Conservation (phyloP, 345 rosid genomes). For the Fremontodendron californicum region DNA sequence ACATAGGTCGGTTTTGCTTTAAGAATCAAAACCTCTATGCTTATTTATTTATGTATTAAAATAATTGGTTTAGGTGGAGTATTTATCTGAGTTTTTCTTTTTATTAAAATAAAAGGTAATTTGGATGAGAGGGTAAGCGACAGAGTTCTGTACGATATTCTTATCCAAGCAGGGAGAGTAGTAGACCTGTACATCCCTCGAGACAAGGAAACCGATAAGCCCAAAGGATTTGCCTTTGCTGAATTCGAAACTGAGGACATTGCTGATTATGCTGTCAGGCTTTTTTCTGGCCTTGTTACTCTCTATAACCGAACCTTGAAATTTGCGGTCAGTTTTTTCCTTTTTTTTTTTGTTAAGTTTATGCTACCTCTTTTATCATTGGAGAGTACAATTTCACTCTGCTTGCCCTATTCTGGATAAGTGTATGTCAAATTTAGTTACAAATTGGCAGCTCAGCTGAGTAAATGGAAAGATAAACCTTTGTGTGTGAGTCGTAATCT, state of each 20-base stretch:
- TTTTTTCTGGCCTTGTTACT: constrained; percentile 88
- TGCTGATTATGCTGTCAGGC: constrained; percentile 90
- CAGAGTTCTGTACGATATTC: constrained; percentile 77
- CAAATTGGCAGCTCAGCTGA: background rate
- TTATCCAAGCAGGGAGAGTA: constrained; percentile 85
- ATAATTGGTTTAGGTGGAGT: background rate
- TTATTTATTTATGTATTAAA: background rate
- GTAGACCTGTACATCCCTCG: constrained; percentile 77
- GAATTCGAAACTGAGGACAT: constrained; percentile 79
- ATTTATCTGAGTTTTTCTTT: background rate
- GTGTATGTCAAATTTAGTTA: background rate
- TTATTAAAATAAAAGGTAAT: constrained; percentile 43
- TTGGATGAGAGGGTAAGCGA: constrained; percentile 86
- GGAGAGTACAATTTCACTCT: background rate
- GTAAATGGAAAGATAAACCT: background rate
- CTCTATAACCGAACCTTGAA: constrained; percentile 68
- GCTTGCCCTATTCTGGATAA: background rate
- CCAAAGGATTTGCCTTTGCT: constrained; percentile 87
- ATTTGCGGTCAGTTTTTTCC: constrained; percentile 51
- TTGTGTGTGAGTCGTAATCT: background rate
- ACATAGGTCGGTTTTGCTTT: constrained; percentile 38
- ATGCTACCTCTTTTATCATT: background rate
- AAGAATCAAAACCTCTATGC: background rate
- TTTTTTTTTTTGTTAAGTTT: background rate
- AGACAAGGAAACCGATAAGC: constrained; percentile 76